These are phyloP conservation scores for Hypoxylon sp. DNA, from an alignment of 2,329 filamentous ascomycete species.

Conservation along the genomic window DNA sequence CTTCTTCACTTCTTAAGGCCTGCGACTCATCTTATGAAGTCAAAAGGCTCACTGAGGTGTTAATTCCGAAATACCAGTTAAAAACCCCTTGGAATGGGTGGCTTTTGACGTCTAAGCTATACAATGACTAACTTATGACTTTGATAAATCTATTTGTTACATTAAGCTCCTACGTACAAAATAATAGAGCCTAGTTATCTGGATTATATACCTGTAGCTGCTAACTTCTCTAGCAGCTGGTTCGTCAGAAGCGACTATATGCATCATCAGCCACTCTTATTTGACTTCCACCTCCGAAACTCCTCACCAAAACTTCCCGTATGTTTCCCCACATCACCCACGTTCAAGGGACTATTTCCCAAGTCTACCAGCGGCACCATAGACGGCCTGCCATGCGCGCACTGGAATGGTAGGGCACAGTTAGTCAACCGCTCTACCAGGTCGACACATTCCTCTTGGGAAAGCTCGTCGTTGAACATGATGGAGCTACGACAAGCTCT, in stretches of 20 bases:
- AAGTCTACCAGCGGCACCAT: conserved; percentile 74
- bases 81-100: neutral
- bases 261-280: neutral
- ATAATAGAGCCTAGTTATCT: neutral
- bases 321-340: conserved; percentile 14
- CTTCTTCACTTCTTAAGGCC: too few species aligned
- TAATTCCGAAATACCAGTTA: too few species aligned
- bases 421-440: conserved; percentile 70
- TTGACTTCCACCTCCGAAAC: conserved; percentile 49
- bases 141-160: neutral
- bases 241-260: neutral
- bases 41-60: too few species aligned
- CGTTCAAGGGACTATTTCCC: conserved; percentile 47
- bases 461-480: conserved; percentile 86
- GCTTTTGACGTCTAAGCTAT: neutral
- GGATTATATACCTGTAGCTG: neutral
- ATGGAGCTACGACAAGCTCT: conserved; percentile 83
- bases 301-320: conserved; percentile 43
- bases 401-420: conserved; percentile 84
- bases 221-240: neutral
- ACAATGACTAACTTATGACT: neutral
- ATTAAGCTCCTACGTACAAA: neutral
- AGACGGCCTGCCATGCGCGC: conserved; percentile 81
- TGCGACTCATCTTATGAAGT: too few species aligned
- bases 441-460: conserved; percentile 67